A percentile compares a stretch with the other conserved stretches of the same genome.
phyloP scores from a whole-genome alignment of 208 protist genomes.

The Porcisia deanei region DNA sequence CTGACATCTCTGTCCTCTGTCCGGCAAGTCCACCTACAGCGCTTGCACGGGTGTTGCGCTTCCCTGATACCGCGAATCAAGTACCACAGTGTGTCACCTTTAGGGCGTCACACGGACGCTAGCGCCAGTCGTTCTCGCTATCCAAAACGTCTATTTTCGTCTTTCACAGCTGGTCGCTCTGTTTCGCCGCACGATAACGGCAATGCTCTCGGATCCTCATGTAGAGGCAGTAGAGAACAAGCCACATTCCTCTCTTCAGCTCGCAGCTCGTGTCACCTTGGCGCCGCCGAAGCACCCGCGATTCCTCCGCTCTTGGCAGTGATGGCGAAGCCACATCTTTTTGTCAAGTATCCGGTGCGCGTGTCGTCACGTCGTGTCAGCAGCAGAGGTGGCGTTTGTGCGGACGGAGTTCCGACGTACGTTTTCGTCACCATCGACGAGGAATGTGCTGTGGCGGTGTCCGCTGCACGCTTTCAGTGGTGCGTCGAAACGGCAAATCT shows the following conservation, averaged over 20 bases:
- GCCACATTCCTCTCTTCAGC: neutral
- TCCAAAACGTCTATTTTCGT: neutral
- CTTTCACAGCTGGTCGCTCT: neutral
- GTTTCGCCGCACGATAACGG: neutral
- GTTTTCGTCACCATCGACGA: constrained; percentile 60
- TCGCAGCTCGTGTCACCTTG: neutral
- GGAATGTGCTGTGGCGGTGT: constrained; percentile 45
- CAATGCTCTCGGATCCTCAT: neutral
- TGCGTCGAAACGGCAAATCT: constrained; percentile 14
- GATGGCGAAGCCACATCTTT: constrained; percentile 44
- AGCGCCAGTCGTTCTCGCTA: neutral
- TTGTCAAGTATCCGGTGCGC: constrained; percentile 42
- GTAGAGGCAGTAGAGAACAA: neutral
- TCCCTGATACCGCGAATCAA: constrained; percentile 6
- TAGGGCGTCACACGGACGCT: neutral
- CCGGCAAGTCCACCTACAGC: neutral
- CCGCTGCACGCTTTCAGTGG: constrained; percentile 32
- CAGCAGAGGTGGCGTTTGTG: neutral
- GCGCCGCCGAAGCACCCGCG: neutral
- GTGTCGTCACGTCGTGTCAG: neutral
- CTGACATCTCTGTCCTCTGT: neutral
- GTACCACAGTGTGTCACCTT: neutral
- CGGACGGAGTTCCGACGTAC: constrained; percentile 34
- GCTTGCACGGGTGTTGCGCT: neutral
- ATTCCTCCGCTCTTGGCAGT: constrained; percentile 11